Evolutionary conservation across 208 protist genomes (phyloP), one percentile per base, ranked within the genome.

Genomic region (Trypanosoma caninum): DNA sequence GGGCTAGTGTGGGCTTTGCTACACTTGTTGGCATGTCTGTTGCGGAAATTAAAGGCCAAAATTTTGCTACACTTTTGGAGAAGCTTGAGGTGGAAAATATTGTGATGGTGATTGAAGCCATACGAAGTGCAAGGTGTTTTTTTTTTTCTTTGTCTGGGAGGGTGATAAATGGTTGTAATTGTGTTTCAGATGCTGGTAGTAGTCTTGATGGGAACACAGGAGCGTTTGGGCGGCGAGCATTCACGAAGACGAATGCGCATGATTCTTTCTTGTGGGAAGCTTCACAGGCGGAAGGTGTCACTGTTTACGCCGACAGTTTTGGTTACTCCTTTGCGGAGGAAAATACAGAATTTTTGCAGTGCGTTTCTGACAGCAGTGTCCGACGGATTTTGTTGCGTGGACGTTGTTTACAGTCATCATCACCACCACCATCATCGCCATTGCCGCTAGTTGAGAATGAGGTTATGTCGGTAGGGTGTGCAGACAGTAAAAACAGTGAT

Each of bases 1-100:
- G 81, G 10, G 79, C 78, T 27, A 85, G 73, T 45, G 48, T 68
- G 45, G 48, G 72, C 27, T 66, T 92, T 56, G 75, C 79, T 5
- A 42, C 35, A 8, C 65, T 72, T 44, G 54, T 92, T 8, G 81
- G 81, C 30, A 72, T 77, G 18, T 60, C 63, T 7, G 56, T 69
- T 0, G 38, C 46, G 20, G 37, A 72, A 13, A 47, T 92, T 13
- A 44, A 70, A 27, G 57, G 64, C 22, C 71, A 76, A 7, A 71
- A 55, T 5, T 59, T 89, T 27, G 7, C 34, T 14, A 72, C 78
- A 38, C 41, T 82, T 23, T 60, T 88, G 16, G 35, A 20, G 46
- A 81, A 73, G 70, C 68, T 92, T 27, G 34, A 78, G 42, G 77
- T 92, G 47, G 69, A 72, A 22, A 55, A 58, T 22, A 11, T 31